These are phyloP conservation scores for Centrapalus pauciflorus DNA, from an alignment of 129 eudicot species.

Conservation along the genomic window DNA sequence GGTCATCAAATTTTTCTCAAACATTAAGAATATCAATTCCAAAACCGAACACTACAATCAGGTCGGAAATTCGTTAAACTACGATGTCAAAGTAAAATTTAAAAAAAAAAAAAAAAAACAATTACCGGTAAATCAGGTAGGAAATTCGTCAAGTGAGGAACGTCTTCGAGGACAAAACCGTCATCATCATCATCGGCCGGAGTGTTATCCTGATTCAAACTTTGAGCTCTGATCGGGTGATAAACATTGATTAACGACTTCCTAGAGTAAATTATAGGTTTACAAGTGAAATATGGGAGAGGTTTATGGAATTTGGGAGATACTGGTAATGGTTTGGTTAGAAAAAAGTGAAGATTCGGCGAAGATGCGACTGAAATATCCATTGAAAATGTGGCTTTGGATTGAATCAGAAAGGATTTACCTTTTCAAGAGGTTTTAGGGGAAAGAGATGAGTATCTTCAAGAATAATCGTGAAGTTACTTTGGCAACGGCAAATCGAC, in stretches of 20 bases:
- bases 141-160: constrained; percentile 78
- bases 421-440: background rate
- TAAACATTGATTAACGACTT: constrained; percentile 21
- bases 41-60: background rate
- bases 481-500: background rate
- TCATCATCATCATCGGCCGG: constrained; percentile 22
- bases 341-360: constrained; percentile 13
- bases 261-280: constrained; percentile 2
- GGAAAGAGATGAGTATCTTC: background rate
- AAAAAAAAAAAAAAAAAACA: background rate
- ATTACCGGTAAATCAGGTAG: constrained; percentile 81
- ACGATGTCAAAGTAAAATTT: background rate
- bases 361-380: constrained; percentile 32
- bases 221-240: constrained; percentile 20
- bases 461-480: too few relatives aligned
- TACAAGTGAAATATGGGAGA: constrained; percentile 1
- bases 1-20: background rate
- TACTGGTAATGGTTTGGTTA: constrained; percentile 10
- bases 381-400: constrained; percentile 19
- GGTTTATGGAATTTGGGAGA: constrained; percentile 15
- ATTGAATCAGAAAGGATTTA: constrained; percentile 5
- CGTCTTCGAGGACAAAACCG: constrained; percentile 73
- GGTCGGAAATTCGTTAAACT: background rate
- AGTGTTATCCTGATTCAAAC: constrained; percentile 15
- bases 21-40: background rate